A percentile compares a stretch with the other conserved stretches of the same genome.
Evolutionary conservation across 805 yeast species (phyloP).

Genomic region (Wickerhamiella parazyma): DNA sequence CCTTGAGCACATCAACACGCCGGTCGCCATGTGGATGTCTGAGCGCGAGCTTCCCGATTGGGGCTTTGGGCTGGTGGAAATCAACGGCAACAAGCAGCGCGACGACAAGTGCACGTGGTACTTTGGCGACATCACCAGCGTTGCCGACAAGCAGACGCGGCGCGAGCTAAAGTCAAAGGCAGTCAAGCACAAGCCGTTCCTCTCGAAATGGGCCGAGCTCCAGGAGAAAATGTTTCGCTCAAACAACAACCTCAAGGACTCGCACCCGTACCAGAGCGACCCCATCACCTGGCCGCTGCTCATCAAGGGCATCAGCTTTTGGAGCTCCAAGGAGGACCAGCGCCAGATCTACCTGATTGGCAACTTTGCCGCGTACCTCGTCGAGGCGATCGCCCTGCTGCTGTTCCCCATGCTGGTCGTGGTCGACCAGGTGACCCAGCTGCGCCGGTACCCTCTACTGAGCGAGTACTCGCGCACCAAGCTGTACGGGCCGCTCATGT

Average conservation of each 20-base stretch:
- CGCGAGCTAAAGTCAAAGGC: conserved; percentile 23
- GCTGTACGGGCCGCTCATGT: conserved; percentile 67
- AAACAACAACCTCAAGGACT: conserved; percentile 72
- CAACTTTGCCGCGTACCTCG: conserved; percentile 52
- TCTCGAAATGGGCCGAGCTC: conserved; percentile 78
- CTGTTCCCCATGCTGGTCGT: conserved; percentile 48
- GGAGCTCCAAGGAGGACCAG: conserved; percentile 50
- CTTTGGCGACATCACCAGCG: conserved; percentile 52
- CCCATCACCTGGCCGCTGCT: conserved; percentile 89
- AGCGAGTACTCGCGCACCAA: conserved; percentile 40
- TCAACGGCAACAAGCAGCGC: conserved; percentile 82
- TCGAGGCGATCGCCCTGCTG: conserved; percentile 25
- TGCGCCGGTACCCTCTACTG: conserved; percentile 52
- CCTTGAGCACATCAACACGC: conserved; percentile 49
- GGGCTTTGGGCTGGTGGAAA: conserved; percentile 91
- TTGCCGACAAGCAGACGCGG: conserved; percentile 52
- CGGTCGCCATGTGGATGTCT: conserved; percentile 76
- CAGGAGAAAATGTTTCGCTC: conserved; percentile 84
- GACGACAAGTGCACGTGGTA: conserved; percentile 65
- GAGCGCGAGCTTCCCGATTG: conserved; percentile 78
- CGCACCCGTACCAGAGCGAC: conserved; percentile 90
- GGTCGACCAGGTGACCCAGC: conserved; percentile 64
- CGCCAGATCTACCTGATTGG: conserved; percentile 84
- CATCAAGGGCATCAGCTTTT: conserved; percentile 84
- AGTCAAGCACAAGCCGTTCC: conserved; percentile 37